Evolutionary conservation across 1,139 yeast species (phyloP).

Genomic region (Zygosaccharomyces sapae): DNA sequence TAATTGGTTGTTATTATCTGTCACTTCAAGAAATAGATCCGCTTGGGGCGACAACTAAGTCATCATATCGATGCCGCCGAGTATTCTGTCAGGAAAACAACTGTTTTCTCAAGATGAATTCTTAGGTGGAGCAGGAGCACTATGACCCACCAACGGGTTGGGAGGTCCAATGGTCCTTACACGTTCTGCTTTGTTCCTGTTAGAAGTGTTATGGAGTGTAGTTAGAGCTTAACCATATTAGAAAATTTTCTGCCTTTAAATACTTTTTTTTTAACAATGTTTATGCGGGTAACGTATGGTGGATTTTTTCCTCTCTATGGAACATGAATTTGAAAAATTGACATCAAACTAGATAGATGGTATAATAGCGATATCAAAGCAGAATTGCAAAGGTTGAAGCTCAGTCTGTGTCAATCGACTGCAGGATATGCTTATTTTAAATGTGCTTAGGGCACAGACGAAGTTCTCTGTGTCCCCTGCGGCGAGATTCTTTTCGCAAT

Average conservation of each 20-base stretch:
- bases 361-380: not conserved
- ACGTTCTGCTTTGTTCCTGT: not conserved
- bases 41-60: slow-evolving; percentile 39
- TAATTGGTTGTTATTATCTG: slow-evolving; percentile 32
- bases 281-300: slow-evolving; percentile 1
- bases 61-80: slow-evolving; percentile 25
- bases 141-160: not conserved
- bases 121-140: not conserved
- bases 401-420: not conserved
- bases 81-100: slow-evolving; percentile 6
- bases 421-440: slow-evolving; percentile 10
- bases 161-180: too few species aligned
- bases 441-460: slow-evolving; percentile 6
- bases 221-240: not conserved
- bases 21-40: slow-evolving; percentile 33
- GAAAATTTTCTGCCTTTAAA: slow-evolving; percentile 4
- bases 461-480: slow-evolving; percentile 4
- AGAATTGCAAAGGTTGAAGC: not conserved
- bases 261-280: not conserved
- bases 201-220: not conserved
- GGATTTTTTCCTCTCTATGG: not conserved
- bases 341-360: not conserved
- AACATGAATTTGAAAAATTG: not conserved
- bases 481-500: slow-evolving; percentile 9
- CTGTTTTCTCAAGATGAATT: slow-evolving; percentile 3